These are phyloP conservation scores for Monilinia polystroma DNA, from an alignment of 2,329 filamentous ascomycete species.

Conservation along the genomic window DNA sequence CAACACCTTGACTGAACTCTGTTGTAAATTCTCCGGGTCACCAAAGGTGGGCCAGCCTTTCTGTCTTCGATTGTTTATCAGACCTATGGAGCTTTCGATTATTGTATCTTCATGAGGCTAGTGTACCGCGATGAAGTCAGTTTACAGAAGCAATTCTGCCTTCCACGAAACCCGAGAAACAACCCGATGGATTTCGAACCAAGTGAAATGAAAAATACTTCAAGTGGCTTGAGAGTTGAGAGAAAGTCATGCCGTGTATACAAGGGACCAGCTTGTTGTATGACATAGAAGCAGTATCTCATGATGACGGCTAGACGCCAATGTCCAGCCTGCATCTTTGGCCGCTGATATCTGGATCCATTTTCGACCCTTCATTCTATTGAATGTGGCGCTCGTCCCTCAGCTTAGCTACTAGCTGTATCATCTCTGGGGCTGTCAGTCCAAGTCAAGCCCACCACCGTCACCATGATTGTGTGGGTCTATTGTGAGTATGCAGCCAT, in stretches of 20 bases:
- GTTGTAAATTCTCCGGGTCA: not conserved
- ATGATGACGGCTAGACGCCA: not conserved
- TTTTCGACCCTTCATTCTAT: slow-evolving; percentile 3
- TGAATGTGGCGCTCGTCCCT: slow-evolving; percentile 11
- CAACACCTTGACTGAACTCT: not conserved
- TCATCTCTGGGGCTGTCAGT: not conserved
- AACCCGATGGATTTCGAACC: not conserved
- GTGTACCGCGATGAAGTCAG: not conserved
- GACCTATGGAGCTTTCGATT: not conserved
- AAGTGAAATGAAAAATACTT: not conserved
- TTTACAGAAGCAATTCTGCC: not conserved
- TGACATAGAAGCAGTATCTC: not conserved
- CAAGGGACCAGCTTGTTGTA: not conserved
- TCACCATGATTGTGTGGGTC: not conserved
- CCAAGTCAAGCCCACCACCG: not conserved
- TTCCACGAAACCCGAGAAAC: not conserved
- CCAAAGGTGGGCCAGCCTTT: too few species aligned
- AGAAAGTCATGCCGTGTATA: not conserved
- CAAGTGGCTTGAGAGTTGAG: not conserved
- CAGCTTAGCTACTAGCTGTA: not conserved
- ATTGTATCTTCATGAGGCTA: not conserved
- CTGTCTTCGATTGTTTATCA: not conserved
- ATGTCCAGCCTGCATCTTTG: not conserved
- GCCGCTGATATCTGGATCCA: not conserved
- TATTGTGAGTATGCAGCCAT: not conserved